Evolutionary conservation across 2,329 filamentous ascomycete genomes (phyloP).

Genomic region (Paecilomyces sp.): DNA sequence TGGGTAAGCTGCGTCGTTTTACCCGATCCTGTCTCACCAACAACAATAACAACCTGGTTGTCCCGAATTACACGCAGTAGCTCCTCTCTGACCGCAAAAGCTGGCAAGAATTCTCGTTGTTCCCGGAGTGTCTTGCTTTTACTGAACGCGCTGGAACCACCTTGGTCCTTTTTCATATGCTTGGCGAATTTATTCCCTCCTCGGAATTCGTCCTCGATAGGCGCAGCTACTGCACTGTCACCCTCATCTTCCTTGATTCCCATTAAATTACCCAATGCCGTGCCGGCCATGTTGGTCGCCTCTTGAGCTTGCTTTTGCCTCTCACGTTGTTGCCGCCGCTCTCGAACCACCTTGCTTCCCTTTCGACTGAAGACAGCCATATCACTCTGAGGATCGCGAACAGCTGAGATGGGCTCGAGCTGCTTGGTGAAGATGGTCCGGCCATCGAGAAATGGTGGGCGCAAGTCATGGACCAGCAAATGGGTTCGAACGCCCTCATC

Average conservation of each 20-base stretch:
- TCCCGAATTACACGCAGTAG: slow-evolving; percentile 85
- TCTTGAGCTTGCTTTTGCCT: slow-evolving; percentile 91
- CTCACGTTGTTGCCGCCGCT: slow-evolving; percentile 85
- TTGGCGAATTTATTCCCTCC: slow-evolving; percentile 74
- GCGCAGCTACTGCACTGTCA: slow-evolving; percentile 75
- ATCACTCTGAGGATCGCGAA: slow-evolving; percentile 89
- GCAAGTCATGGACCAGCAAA: slow-evolving; percentile 84
- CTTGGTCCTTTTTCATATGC: slow-evolving; percentile 80
- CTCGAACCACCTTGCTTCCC: slow-evolving; percentile 86
- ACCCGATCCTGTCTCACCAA: slow-evolving; percentile 93
- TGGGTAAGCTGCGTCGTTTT: slow-evolving; percentile 98
- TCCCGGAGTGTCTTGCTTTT: slow-evolving; percentile 84
- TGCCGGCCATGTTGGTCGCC: slow-evolving; percentile 87
- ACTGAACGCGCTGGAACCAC: slow-evolving; percentile 80
- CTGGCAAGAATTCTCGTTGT: slow-evolving; percentile 86
- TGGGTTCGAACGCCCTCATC: slow-evolving; percentile 86
- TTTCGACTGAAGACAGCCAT: slow-evolving; percentile 98
- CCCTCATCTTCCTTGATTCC: slow-evolving; percentile 84
- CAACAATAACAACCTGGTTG: slow-evolving; percentile 94
- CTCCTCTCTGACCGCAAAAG: slow-evolving; percentile 93
- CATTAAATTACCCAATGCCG: slow-evolving; percentile 88
- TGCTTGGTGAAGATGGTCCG: slow-evolving; percentile 97
- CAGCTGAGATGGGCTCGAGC: slow-evolving; percentile 85
- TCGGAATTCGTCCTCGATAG: slow-evolving; percentile 63
- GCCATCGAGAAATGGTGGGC: slow-evolving; percentile 90